Evolutionary conservation across 306 rosid species (phyloP), one percentile per base, ranked within the genome.

Genomic region (Vigna radiata): DNA sequence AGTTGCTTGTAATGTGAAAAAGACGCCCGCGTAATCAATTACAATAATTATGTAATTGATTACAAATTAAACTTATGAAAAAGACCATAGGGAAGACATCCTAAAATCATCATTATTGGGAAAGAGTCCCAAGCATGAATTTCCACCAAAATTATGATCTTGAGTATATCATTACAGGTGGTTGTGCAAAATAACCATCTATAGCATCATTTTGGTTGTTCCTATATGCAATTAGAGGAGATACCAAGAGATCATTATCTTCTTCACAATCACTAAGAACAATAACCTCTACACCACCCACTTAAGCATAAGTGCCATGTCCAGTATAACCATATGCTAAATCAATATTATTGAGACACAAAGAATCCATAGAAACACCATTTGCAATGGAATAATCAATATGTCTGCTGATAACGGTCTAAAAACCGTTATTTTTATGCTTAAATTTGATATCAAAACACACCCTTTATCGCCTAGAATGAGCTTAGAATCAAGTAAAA

Each of bases 251-350:
- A 72, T 86, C 90, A 60, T 87, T 86, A 41, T 92, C 98, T 25
- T 93, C 99, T 1, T 96, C 97, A 3, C 97, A 96, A 85, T 96
- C 99, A 77, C 98, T 96, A 9, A 96, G 90, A 65, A 91, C 89
- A 83, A 96, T 93, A 74, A 96, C 89, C 68, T 92, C 93, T 47
- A 89, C 86, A 70, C 84, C 88, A 37, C 89, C 97, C 8, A 37
- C 78, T 15, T 85, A 90, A 73, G 89, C 87, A 63, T 93, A 76
- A 41, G 90, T 53, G 72, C 79, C 85, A 67, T 19, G 89, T n/a
- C 79, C 90, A n/a, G 89, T 13, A 80, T 86, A 76, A 41, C 87
- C 99, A 85, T 81, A 86, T 1, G 79, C 83, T 54, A 95, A 85
- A 84, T 90, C 90, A 83, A 75, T 89, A 86, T 88, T 85, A 62